phyloP scores from a whole-genome alignment of 2,329 filamentous ascomycete species.

The Phaeophleospora eucalypticola region DNA sequence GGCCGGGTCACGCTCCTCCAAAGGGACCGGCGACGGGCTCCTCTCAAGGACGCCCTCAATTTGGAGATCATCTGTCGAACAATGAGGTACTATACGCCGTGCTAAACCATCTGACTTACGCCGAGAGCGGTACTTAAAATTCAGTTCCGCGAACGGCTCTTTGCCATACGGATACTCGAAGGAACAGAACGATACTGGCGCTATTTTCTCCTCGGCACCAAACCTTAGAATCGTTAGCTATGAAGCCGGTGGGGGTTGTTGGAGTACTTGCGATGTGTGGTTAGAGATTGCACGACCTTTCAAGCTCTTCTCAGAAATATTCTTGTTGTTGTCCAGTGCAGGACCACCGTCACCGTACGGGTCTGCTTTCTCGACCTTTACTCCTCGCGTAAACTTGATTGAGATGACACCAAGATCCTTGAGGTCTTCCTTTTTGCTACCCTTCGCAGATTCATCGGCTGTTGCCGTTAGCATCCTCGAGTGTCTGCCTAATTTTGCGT shows the following conservation, averaged over 20 bases:
- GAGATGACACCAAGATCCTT: constrained; percentile 18
- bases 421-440: constrained; percentile 1
- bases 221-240: constrained; percentile 9
- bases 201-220: constrained; percentile 5
- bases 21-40: constrained; percentile 22
- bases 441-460: constrained; percentile 12
- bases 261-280: constrained; percentile 18
- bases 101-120: constrained; percentile 13
- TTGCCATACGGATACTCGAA: constrained; percentile 17
- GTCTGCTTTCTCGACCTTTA: background rate
- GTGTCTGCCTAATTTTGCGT: too few species aligned
- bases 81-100: background rate
- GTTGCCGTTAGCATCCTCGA: background rate
- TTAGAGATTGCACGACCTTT: constrained; percentile 28
- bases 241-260: background rate
- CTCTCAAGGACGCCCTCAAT: constrained; percentile 27
- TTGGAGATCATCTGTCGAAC: constrained; percentile 25
- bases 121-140: constrained; percentile 28
- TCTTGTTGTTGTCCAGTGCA: background rate
- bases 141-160: constrained; percentile 18
- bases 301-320: constrained; percentile 24
- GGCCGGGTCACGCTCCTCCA: constrained; percentile 26
- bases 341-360: too few species aligned
- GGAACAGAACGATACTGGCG: background rate
- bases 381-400: constrained; percentile 5